These are phyloP conservation scores for Arabis alpina DNA, from an alignment of 345 rosid species.

Conservation along the genomic window DNA sequence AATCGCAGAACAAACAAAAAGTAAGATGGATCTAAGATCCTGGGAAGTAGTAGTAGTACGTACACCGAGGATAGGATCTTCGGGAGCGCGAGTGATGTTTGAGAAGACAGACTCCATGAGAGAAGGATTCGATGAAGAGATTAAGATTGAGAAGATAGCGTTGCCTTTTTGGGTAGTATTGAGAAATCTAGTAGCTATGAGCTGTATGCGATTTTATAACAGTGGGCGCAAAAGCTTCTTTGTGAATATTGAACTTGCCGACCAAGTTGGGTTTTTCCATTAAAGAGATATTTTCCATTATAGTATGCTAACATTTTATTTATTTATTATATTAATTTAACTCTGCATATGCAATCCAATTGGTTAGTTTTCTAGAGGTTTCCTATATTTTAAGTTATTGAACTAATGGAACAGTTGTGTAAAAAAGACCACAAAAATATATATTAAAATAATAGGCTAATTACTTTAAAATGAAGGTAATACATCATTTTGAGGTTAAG, in stretches of 20 bases:
- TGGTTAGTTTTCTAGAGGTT: too few relatives aligned
- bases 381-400: too few relatives aligned
- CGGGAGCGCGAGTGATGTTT: conserved; percentile 56
- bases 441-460: too few relatives aligned
- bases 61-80: conserved; percentile 78
- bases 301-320: too few relatives aligned
- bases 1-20: neutral
- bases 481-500: too few relatives aligned
- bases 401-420: too few relatives aligned
- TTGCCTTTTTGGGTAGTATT: neutral
- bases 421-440: too few relatives aligned
- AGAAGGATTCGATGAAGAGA: neutral
- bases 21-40: conserved; percentile 17
- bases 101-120: conserved; percentile 60
- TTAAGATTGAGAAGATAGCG: neutral
- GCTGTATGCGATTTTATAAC: conserved; percentile 13
- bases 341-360: too few relatives aligned
- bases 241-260: conserved; percentile 23
- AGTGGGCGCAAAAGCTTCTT: conserved; percentile 21
- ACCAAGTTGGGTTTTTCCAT: conserved; percentile 14
- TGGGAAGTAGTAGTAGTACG: conserved; percentile 3
- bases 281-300: too few relatives aligned
- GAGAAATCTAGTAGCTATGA: conserved; percentile 9
- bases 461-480: too few relatives aligned
- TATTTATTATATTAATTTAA: too few relatives aligned